A percentile compares a stretch with the other conserved stretches of the same genome.
These are phyloP conservation scores for Oxyria digyna DNA, from an alignment of 148 eudicot genomes.

Conservation along the genomic window DNA sequence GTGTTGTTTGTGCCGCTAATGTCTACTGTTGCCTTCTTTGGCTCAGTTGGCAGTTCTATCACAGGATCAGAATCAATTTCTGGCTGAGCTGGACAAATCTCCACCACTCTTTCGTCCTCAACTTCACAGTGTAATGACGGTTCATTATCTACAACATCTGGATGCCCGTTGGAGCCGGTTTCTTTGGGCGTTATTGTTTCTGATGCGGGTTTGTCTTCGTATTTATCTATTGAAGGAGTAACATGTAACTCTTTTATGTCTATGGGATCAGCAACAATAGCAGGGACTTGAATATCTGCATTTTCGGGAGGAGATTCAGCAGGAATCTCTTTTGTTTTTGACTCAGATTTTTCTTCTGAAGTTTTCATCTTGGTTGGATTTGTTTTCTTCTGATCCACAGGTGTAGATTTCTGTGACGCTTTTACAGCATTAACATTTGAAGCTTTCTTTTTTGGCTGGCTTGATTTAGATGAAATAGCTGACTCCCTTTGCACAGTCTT, in stretches of 20 bases:
- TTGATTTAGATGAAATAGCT: constrained; percentile 20
- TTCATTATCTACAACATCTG: constrained; percentile 8
- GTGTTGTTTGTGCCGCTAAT: constrained; percentile 9
- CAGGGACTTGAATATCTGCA: constrained; percentile 10
- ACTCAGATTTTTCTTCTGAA: constrained; percentile 21
- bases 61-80: constrained; percentile 15
- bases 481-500: constrained; percentile 28
- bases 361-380: constrained; percentile 17
- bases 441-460: constrained; percentile 22
- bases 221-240: constrained; percentile 26
- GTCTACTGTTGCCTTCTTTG: constrained; percentile 12
- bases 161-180: constrained; percentile 4
- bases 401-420: constrained; percentile 13
- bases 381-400: constrained; percentile 23
- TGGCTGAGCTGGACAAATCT: constrained; percentile 12
- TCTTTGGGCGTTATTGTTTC: constrained; percentile 11
- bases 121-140: constrained; percentile 3
- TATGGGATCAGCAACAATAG: constrained; percentile 17
- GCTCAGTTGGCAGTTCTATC: constrained; percentile 21
- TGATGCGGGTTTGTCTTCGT: constrained; percentile 13
- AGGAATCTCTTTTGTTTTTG: constrained; percentile 8
- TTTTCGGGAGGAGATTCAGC: constrained; percentile 7
- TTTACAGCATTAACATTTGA: constrained; percentile 11
- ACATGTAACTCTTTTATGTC: constrained; percentile 33
- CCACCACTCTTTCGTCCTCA: constrained; percentile 11